Conservation (phyloP, 2,329 filamentous ascomycete genomes). For the Colletotrichum sojae region DNA sequence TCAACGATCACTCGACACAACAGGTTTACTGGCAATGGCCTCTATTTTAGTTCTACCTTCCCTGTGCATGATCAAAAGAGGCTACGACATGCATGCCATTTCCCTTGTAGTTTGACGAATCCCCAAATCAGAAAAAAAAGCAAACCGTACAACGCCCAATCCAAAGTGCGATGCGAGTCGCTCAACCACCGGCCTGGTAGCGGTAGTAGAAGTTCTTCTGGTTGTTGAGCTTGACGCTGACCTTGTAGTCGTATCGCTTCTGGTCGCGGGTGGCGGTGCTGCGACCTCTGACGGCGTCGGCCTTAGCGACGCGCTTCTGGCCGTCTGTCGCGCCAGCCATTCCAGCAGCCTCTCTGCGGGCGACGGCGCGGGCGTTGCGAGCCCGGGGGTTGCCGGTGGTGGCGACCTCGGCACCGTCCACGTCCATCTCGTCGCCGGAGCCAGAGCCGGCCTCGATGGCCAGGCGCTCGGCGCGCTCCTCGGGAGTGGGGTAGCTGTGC, state of each 20-base stretch:
- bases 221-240: constrained; percentile 81
- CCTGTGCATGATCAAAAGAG: constrained; percentile 30
- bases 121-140: constrained; percentile 15
- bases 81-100: constrained; percentile 34
- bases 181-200: constrained; percentile 60
- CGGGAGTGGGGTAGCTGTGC: constrained; percentile 82
- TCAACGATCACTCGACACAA: background rate
- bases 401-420: constrained; percentile 52
- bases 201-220: constrained; percentile 75
- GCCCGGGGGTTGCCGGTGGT: constrained; percentile 46
- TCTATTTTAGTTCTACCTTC: constrained; percentile 35
- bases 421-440: constrained; percentile 51
- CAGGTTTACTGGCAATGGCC: constrained; percentile 7
- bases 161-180: constrained; percentile 32
- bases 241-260: constrained; percentile 78
- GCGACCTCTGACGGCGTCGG: constrained; percentile 77
- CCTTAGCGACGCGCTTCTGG: constrained; percentile 78
- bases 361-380: constrained; percentile 67
- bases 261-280: constrained; percentile 74
- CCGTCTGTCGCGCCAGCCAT: constrained; percentile 84
- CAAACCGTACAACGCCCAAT: constrained; percentile 19
- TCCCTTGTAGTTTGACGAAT: constrained; percentile 12
- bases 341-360: constrained; percentile 80
- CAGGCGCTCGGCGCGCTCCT: constrained; percentile 80
- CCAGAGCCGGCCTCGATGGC: constrained; percentile 65